A percentile compares a stretch with the other conserved stretches of the same genome.
phyloP scores from a whole-genome alignment of 208 protist genomes.

The Angomonas deanei region DNA sequence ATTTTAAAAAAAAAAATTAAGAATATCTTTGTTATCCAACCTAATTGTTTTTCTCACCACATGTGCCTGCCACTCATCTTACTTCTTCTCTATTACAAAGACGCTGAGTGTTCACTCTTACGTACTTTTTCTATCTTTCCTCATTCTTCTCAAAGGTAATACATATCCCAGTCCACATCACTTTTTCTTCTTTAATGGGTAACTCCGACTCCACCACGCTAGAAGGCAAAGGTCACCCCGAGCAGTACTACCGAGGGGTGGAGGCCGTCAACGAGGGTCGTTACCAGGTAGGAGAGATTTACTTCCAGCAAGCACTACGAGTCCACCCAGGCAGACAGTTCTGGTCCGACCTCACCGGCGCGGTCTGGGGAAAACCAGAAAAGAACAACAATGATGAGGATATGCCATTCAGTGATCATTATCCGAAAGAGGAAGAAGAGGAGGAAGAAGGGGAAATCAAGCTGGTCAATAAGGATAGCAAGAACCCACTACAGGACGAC shows the following conservation, averaged over 20 bases:
- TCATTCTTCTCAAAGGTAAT: not conserved
- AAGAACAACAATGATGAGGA: not conserved
- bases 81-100: no score
- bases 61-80: no score
- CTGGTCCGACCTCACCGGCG: conserved; percentile 17
- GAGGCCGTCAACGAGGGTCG: conserved; percentile 23
- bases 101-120: no score
- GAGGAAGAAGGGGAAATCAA: not conserved
- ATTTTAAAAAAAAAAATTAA: no score
- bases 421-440: not conserved
- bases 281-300: conserved; percentile 28
- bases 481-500: not conserved
- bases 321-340: conserved; percentile 26
- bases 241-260: conserved; percentile 26
- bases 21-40: no score
- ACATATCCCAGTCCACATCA: no score
- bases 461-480: not conserved
- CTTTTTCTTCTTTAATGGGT: not conserved
- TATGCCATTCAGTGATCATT: not conserved
- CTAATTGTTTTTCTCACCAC: no score
- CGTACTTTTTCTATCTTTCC: not conserved
- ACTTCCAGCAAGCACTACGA: conserved; percentile 37
- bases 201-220: not conserved
- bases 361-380: conserved; percentile 4
- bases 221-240: conserved; percentile 17